These are phyloP conservation scores for Guillardia theta DNA, from an alignment of 78 protist genomes.

Conservation along the genomic window DNA sequence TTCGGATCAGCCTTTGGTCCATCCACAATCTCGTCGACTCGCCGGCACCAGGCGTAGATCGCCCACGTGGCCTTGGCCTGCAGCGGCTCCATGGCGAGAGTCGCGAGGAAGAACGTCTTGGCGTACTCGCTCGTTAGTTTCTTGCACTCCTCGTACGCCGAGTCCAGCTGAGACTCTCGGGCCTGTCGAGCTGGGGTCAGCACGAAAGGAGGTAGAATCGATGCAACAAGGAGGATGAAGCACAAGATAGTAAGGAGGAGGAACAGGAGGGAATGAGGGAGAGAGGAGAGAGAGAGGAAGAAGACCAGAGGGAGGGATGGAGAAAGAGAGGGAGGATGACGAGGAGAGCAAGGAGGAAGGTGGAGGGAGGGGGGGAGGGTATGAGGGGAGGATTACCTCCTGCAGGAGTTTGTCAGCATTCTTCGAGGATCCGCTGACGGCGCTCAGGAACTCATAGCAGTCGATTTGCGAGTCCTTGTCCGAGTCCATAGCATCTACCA, in stretches of 20 bases:
- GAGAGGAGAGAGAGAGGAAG: neutral
- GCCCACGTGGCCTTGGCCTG: conserved; percentile 39
- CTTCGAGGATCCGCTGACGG: neutral
- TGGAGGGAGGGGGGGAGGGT: neutral
- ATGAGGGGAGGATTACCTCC: no score
- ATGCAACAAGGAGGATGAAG: neutral
- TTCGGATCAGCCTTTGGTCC: neutral
- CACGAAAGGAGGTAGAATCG: neutral
- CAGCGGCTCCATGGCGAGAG: conserved; percentile 5
- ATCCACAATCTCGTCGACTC: conserved; percentile 53
- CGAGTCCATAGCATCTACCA: neutral
- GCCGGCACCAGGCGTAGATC: conserved; percentile 51
- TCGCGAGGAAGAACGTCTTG: conserved; percentile 39
- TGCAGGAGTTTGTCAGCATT: no score
- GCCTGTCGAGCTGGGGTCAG: neutral
- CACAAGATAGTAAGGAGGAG: neutral
- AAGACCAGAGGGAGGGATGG: neutral
- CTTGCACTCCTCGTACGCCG: neutral
- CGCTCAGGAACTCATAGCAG: neutral
- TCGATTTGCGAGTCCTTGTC: neutral
- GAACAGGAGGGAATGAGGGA: neutral
- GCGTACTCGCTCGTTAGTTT: neutral
- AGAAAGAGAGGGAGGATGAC: neutral
- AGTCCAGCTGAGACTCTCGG: neutral
- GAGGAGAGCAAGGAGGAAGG: neutral